A percentile compares a stretch with the other conserved stretches of the same genome.
Conservation (phyloP, 225 moss, liverwort and hornwort genomes). For the Sphagnum tenellum region DNA sequence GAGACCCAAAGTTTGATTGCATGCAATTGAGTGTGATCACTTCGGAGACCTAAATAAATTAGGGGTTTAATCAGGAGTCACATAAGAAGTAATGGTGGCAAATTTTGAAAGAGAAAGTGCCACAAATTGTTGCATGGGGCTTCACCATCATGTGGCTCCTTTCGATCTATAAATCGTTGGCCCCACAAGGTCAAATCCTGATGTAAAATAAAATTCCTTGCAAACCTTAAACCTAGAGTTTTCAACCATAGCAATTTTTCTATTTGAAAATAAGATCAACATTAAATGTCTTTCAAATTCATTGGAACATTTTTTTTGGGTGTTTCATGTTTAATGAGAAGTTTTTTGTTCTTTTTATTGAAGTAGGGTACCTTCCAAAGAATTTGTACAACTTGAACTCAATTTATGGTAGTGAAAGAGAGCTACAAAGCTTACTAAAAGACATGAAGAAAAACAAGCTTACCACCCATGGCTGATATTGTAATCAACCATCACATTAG, state of each 20-base stretch:
- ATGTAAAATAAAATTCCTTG: too few relatives aligned
- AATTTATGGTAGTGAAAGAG: slow-evolving; percentile 68
- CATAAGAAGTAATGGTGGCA: slow-evolving; percentile 75
- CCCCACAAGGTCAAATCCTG: slow-evolving; percentile 87
- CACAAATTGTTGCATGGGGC: slow-evolving; percentile 71
- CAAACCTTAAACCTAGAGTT: too few relatives aligned
- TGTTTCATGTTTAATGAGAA: too few relatives aligned
- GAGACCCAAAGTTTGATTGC: too few relatives aligned
- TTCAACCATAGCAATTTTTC: too few relatives aligned
- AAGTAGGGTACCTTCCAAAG: slow-evolving; percentile 81
- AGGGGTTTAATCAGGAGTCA: slow-evolving; percentile 98
- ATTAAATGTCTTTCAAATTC: too few relatives aligned
- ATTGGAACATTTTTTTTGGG: too few relatives aligned
- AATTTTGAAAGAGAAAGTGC: slow-evolving; percentile 45
- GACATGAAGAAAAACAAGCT: slow-evolving; percentile 39
- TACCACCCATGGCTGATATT: slow-evolving; percentile 81
- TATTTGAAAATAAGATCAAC: too few relatives aligned
- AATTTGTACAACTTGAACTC: slow-evolving; percentile 75
- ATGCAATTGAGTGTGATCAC: too few relatives aligned
- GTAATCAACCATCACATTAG: slow-evolving; percentile 98
- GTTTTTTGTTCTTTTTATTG: too few relatives aligned
- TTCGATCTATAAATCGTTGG: slow-evolving; percentile 70
- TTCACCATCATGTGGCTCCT: slow-evolving; percentile 85
- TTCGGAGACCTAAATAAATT: too few relatives aligned
- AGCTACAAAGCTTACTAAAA: slow-evolving; percentile 55